Conservation (phyloP, 306 rosid species). For the barrel medic (Medicago truncatula) region DNA sequence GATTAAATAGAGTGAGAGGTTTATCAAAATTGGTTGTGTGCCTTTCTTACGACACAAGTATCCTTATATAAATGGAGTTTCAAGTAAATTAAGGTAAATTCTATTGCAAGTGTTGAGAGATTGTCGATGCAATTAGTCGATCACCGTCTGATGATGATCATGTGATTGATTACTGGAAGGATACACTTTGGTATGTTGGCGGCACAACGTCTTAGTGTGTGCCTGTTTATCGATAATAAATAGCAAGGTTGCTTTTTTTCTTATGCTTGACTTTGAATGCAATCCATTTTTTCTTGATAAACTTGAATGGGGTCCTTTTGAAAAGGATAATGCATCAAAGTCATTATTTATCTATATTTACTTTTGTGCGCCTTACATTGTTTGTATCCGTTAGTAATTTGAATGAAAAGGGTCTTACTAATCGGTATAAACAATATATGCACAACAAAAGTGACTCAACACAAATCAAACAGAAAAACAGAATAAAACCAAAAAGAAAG, state of each 20-base stretch:
- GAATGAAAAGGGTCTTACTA: constrained; percentile 41
- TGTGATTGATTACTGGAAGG: background rate
- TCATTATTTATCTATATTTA: background rate
- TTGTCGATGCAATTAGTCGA: background rate
- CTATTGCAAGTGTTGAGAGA: background rate
- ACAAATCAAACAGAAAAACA: constrained; percentile 9
- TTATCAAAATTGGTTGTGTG: too few species aligned
- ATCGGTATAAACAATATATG: constrained; percentile 29
- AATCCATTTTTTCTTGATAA: too few species aligned
- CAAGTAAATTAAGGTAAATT: background rate
- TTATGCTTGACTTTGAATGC: constrained; percentile 1
- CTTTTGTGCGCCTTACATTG: background rate
- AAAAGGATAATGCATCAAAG: background rate
- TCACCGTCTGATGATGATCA: background rate
- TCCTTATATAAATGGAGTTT: background rate
- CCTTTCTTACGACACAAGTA: background rate
- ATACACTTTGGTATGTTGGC: background rate
- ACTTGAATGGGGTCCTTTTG: background rate
- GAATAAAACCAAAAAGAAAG: background rate
- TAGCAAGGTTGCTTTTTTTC: background rate
- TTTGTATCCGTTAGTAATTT: background rate
- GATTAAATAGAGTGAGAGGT: too few species aligned
- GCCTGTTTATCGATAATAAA: background rate
- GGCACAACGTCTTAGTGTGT: background rate
- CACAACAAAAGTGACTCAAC: constrained; percentile 39